Base-by-base conservation (phyloP, 352 stramenopile genomes). In the Pythium grandisporangium region DNA sequence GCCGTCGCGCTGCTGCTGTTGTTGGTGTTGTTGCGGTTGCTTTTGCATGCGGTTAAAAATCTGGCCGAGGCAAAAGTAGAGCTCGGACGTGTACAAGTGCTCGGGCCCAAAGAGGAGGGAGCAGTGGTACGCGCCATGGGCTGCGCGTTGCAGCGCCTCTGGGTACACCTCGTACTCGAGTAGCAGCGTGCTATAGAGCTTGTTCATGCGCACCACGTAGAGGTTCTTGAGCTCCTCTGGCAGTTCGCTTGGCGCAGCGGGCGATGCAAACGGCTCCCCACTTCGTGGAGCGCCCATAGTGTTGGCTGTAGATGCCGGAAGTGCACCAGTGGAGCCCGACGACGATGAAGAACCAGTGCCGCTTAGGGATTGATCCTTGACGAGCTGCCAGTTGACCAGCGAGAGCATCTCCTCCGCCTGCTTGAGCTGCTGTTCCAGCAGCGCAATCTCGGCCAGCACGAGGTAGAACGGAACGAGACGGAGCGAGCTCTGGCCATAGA, bases 11-110 rank as follows among this genome's bases (percentile, higher is more conserved):
- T 44, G 37, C 22, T 48, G 38, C 14, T 48, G 13, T 57, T 55
- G 5, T 30, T 59, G 21, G 10, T 63, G 51, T n/a, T n/a, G n/a
- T 20, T 72, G 50, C 14, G 59, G 22, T 19, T 63, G 51, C 19
- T 55, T 49, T 52, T 70, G 56, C 24, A 25, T 70, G 40, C 40
- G 40, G 29, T 29, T 57, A 48, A 88, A 88, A 44, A 65, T 67
- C n/a, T 66, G 48, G 6, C 74, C 74, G 14, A 88, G 61, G 12
- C 61, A 78, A 38, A 72, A 88, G 72, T 84, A 88, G 19, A 88
- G 54, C 57, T 83, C 68, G 2, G 71, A 81, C 10, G 71, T 84
- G 51, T 81, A 79, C 32, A 88, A 42, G 29, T 88, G 69, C 39
- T 88, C 71, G 17, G 75, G 75, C 1, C 75, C 75, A 30, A 85